Percentiles rank a stretch among this genome's conserved stretches.
Conservation (phyloP, 2,329 filamentous ascomycete genomes). For the Pyrenophora teres region DNA sequence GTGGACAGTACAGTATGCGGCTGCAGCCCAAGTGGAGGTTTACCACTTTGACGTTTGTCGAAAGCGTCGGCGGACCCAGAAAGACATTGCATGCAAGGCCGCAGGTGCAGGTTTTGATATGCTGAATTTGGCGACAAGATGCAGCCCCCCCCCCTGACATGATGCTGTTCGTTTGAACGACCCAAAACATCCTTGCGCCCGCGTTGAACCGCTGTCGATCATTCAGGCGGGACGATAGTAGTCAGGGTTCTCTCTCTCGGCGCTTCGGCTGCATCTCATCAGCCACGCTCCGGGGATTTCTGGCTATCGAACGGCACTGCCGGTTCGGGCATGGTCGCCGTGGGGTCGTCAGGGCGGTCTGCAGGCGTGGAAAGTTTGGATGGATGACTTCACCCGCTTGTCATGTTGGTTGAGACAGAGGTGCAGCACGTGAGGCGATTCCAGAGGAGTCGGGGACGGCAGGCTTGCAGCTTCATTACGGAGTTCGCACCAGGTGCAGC, state of each 20-base stretch:
- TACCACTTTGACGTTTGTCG: not conserved
- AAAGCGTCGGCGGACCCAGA: slow-evolving; percentile 10
- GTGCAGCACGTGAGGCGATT: slow-evolving; percentile 15
- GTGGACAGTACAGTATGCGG: slow-evolving; percentile 15
- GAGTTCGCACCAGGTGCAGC: not conserved
- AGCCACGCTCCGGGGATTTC: slow-evolving; percentile 44
- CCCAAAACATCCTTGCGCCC: slow-evolving; percentile 34
- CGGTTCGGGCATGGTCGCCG: slow-evolving; percentile 37
- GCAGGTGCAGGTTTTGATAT: slow-evolving; percentile 23
- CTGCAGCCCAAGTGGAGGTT: slow-evolving; percentile 32
- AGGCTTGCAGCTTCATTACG: slow-evolving; percentile 2
- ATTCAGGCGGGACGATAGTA: slow-evolving; percentile 37
- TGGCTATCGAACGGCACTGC: slow-evolving; percentile 45
- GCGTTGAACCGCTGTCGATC: slow-evolving; percentile 45
- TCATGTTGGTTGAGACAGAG: slow-evolving; percentile 15
- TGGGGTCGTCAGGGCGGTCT: slow-evolving; percentile 31
- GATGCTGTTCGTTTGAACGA: slow-evolving; percentile 36
- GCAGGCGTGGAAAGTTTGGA: slow-evolving; percentile 18
- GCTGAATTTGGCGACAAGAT: slow-evolving; percentile 36
- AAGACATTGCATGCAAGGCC: slow-evolving; percentile 30
- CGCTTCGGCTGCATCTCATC: slow-evolving; percentile 44
- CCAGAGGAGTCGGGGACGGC: slow-evolving; percentile 13
- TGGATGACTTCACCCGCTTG: slow-evolving; percentile 17
- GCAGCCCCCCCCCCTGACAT: slow-evolving; percentile 42
- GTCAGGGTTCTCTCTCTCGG: slow-evolving; percentile 36